Evolutionary conservation across 1,139 yeast species (phyloP).

Genomic region (Yamadazyma diddensiae): DNA sequence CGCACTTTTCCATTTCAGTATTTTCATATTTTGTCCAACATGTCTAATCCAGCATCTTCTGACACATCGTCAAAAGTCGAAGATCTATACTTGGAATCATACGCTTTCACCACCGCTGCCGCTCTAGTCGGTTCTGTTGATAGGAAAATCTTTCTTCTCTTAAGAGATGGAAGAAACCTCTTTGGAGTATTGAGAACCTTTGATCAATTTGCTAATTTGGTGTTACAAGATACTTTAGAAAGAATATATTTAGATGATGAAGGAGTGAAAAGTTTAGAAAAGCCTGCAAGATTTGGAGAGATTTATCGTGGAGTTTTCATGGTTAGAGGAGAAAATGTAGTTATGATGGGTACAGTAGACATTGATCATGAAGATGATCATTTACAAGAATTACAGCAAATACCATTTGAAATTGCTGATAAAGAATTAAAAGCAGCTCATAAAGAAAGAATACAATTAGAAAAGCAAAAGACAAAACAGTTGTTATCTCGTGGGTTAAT

Average conservation of each 20-base stretch:
- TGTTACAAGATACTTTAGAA: conserved; percentile 86
- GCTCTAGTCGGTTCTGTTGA: conserved; percentile 94
- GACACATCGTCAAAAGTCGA: conserved; percentile 29
- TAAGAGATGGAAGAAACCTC: conserved; percentile 86
- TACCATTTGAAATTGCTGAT: conserved; percentile 63
- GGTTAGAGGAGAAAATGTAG: conserved; percentile 96
- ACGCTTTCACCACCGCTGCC: conserved; percentile 95
- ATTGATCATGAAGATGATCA: conserved; percentile 82
- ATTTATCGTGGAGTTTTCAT: conserved; percentile 74
- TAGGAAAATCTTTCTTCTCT: conserved; percentile 76
- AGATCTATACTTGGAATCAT: conserved; percentile 60
- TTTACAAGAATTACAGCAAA: conserved; percentile 51
- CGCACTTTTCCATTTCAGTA: no score
- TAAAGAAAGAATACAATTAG: conserved; percentile 39
- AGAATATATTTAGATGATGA: conserved; percentile 60
- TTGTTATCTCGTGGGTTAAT: conserved; percentile 53
- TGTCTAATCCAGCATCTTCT: conserved; percentile 1
- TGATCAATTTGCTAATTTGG: conserved; percentile 93
- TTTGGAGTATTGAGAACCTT: conserved; percentile 92
- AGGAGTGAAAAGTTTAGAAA: conserved; percentile 22
- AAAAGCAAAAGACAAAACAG: conserved; percentile 47
- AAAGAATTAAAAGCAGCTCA: conserved; percentile 36
- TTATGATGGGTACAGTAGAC: conserved; percentile 93
- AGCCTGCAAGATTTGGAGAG: conserved; percentile 64
- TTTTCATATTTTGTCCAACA: no score